Conservation (phyloP, 1,284 basidiomycete genomes). For the Stereum hirsutum region DNA sequence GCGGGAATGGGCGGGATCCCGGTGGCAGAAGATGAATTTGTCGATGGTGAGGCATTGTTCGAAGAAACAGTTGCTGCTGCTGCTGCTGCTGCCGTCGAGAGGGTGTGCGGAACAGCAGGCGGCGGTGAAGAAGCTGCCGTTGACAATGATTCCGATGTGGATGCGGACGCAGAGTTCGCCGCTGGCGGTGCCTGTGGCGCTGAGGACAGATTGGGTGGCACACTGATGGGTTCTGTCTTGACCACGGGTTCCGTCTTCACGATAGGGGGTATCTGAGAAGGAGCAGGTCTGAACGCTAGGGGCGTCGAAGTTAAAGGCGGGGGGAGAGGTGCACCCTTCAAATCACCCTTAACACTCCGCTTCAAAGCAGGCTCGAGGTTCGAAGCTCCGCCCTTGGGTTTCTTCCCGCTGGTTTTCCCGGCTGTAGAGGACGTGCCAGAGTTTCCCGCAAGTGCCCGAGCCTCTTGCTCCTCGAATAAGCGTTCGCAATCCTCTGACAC, state of each 20-base stretch:
- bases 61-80: conserved; percentile 12
- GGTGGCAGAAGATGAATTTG: too few species aligned
- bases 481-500: conserved; percentile 69
- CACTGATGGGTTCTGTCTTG: conserved; percentile 9
- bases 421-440: conserved; percentile 25
- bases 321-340: conserved; percentile 44
- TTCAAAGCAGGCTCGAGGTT: conserved; percentile 53
- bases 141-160: too few species aligned
- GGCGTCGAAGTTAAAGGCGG: conserved; percentile 60
- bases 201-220: conserved; percentile 7
- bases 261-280: conserved; percentile 12
- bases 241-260: conserved; percentile 10
- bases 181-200: conserved; percentile 1
- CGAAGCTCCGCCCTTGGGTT: conserved; percentile 21
- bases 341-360: conserved; percentile 52
- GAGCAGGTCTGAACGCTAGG: conserved; percentile 25
- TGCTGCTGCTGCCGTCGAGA: conserved; percentile 15
- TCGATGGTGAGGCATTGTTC: background rate
- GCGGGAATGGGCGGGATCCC: conserved; percentile 23
- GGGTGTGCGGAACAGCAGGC: background rate
- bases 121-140: conserved; percentile 8
- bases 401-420: conserved; percentile 13
- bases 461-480: conserved; percentile 59
- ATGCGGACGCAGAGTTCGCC: too few species aligned
- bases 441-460: conserved; percentile 34